A percentile compares a stretch with the other conserved stretches of the same genome.
phyloP scores from a whole-genome alignment of 768 basidiomycete species.

The Amyloporia xantha region DNA sequence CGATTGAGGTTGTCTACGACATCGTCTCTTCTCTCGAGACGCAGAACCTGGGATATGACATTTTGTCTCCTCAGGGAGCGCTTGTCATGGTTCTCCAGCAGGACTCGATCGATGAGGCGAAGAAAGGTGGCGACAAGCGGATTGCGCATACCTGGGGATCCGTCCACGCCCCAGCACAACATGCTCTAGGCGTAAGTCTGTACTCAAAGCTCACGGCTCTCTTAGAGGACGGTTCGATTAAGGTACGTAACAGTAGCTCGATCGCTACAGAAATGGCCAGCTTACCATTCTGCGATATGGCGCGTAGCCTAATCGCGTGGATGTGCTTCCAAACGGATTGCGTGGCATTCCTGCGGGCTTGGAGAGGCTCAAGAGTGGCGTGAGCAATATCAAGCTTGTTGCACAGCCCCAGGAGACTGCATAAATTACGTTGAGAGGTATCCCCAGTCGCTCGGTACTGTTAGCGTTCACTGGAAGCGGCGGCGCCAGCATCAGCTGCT shows the following conservation, averaged over 20 bases:
- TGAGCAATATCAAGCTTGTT: conserved; percentile 38
- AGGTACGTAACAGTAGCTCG: conserved; percentile 7
- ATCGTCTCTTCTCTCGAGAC: conserved; percentile 11
- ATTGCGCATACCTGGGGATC: conserved; percentile 5
- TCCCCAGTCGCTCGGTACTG: no score
- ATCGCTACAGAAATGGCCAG: neutral
- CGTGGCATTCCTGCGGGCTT: conserved; percentile 15
- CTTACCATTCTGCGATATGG: conserved; percentile 14
- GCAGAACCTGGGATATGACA: conserved; percentile 14
- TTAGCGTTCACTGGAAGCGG: no score
- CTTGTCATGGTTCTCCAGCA: conserved; percentile 13
- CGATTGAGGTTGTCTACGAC: no score
- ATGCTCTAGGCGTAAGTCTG: no score
- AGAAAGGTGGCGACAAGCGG: no score
- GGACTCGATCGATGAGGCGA: conserved; percentile 4
- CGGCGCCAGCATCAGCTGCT: no score
- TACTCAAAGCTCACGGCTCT: conserved; percentile 8
- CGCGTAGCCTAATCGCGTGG: no score
- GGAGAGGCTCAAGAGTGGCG: conserved; percentile 17
- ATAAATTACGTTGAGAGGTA: no score
- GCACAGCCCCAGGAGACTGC: conserved; percentile 34
- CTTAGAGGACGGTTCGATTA: conserved; percentile 11
- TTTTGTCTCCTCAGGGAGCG: conserved; percentile 12
- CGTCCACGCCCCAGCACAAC: conserved; percentile 9
- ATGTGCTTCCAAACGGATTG: conserved; percentile 15